phyloP scores from a whole-genome alignment of 1,284 basidiomycete species.

The Vanrija sp. region DNA sequence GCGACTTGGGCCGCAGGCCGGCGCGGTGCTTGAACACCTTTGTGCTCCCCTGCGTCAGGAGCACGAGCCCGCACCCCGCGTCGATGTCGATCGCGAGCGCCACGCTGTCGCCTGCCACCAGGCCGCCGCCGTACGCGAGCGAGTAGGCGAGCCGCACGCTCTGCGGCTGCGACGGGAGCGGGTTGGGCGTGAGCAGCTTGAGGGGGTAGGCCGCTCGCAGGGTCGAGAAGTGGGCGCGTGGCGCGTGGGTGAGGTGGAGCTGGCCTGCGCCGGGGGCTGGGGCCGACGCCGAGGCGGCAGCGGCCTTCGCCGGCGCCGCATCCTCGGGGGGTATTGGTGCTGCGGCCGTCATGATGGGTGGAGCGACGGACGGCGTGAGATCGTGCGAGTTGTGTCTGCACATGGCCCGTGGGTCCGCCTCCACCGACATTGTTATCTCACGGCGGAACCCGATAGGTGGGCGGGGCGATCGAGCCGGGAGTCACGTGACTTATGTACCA shows the following conservation, averaged over 20 bases:
- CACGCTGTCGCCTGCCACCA: conserved; percentile 81
- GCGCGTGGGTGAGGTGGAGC: conserved; percentile 25
- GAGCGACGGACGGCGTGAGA: neutral
- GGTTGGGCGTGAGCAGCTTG: conserved; percentile 73
- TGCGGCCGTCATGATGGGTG: neutral
- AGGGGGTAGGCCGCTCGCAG: conserved; percentile 81
- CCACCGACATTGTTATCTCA: too few species aligned
- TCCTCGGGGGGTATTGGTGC: neutral
- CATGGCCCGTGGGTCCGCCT: neutral
- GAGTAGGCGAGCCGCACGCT: conserved; percentile 69
- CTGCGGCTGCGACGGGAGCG: conserved; percentile 44
- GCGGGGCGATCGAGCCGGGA: too few species aligned
- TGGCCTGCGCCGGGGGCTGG: conserved; percentile 30
- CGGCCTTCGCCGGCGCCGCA: neutral
- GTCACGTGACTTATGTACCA: too few species aligned
- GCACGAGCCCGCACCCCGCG: conserved; percentile 29
- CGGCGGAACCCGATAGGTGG: too few species aligned
- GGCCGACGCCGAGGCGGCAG: neutral
- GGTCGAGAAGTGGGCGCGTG: conserved; percentile 62
- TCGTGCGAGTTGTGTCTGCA: neutral
- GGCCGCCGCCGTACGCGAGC: conserved; percentile 86
- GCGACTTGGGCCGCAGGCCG: conserved; percentile 46
- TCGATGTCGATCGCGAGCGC: conserved; percentile 63
- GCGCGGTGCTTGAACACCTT: conserved; percentile 81
- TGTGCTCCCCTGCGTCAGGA: conserved; percentile 69